Evolutionary conservation across 176 grass and related monocot genomes (phyloP).

Genomic region (Oryza glumipatula): DNA sequence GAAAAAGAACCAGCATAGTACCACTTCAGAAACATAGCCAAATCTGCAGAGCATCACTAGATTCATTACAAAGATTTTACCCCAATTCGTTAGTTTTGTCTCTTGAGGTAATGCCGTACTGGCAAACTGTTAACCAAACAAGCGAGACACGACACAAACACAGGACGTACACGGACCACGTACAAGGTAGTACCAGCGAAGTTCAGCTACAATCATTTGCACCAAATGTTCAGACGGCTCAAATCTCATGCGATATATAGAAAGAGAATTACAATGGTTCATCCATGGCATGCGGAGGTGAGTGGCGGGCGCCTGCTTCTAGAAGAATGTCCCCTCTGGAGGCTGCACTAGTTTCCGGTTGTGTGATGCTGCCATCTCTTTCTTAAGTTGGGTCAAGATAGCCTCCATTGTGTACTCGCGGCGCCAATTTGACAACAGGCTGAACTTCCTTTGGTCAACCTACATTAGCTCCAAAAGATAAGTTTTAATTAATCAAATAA

Average conservation of each 20-base stretch:
- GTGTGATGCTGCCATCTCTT: slow-evolving; percentile 42
- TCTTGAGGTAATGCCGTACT: slow-evolving; percentile 1
- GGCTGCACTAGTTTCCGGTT: slow-evolving; percentile 44
- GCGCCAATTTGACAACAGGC: slow-evolving; percentile 33
- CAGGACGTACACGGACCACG: not conserved
- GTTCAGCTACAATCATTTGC: slow-evolving; percentile 31
- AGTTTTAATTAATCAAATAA: not conserved
- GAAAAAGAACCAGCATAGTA: not conserved
- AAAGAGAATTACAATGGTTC: not conserved
- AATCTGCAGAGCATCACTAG: not conserved
- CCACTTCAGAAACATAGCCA: slow-evolving; percentile 3
- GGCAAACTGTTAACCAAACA: not conserved
- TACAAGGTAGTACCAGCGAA: not conserved
- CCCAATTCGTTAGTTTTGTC: not conserved
- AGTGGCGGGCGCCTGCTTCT: not conserved
- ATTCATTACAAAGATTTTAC: slow-evolving; percentile 3
- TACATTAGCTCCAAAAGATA: slow-evolving; percentile 12
- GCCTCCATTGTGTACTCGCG: slow-evolving; percentile 42
- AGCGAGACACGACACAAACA: not conserved
- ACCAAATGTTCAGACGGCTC: slow-evolving; percentile 2
- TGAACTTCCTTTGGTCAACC: slow-evolving; percentile 45
- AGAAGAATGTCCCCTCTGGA: slow-evolving; percentile 42
- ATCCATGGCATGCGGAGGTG: not conserved
- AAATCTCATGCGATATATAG: slow-evolving; percentile 28
- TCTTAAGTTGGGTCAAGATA: slow-evolving; percentile 48